phyloP scores from a whole-genome alignment of 768 basidiomycete species.

The Boletus sp. region DNA sequence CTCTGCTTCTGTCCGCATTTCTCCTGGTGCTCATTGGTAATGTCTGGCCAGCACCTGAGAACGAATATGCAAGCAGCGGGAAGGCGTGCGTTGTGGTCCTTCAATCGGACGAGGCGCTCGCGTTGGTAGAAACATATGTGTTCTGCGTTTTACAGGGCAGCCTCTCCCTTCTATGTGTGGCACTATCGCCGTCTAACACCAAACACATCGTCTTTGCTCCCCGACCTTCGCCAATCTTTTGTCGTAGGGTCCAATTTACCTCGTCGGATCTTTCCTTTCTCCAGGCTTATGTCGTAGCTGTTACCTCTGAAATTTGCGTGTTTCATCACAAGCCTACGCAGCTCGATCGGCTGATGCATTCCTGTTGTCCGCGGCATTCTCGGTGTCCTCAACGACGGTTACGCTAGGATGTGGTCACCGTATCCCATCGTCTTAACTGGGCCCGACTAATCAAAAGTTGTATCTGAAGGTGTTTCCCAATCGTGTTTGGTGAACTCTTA shows the following conservation, averaged over 20 bases:
- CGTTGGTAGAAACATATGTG: slow-evolving; percentile 65
- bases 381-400: not conserved
- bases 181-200: slow-evolving; percentile 38
- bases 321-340: not conserved
- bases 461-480: not conserved
- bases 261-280: not conserved
- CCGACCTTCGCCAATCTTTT: slow-evolving; percentile 61
- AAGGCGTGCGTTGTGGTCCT: slow-evolving; percentile 43
- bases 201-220: slow-evolving; percentile 69
- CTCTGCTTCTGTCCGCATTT: slow-evolving; percentile 46
- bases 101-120: slow-evolving; percentile 46
- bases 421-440: not conserved
- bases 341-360: not conserved
- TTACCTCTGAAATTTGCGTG: not conserved
- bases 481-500: not conserved
- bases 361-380: not conserved
- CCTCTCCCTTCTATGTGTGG: slow-evolving; percentile 55
- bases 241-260: not conserved
- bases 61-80: not conserved
- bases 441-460: not conserved
- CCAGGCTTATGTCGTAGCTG: not conserved
- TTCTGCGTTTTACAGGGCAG: slow-evolving; percentile 62
- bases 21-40: slow-evolving; percentile 43
- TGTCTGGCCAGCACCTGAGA: slow-evolving; percentile 5
- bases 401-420: not conserved